These are phyloP conservation scores for Botrytis galanthina DNA, from an alignment of 2,329 filamentous ascomycete species.

Conservation along the genomic window DNA sequence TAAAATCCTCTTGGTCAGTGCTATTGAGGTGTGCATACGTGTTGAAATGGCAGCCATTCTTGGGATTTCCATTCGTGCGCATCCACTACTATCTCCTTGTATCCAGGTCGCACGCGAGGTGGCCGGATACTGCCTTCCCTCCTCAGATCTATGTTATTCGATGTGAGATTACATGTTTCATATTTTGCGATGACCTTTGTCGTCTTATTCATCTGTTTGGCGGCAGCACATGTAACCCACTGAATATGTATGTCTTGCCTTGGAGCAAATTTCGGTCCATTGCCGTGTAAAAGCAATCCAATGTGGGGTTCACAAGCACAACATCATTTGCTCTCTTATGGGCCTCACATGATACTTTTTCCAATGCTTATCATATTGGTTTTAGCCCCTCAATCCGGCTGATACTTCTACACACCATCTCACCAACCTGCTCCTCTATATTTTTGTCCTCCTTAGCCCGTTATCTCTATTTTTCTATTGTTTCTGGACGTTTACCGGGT, in stretches of 20 bases:
- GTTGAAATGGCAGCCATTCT: neutral
- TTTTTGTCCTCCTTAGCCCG: neutral
- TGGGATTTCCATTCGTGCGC: neutral
- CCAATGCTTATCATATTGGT: neutral
- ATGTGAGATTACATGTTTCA: neutral
- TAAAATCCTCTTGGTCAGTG: conserved; percentile 2
- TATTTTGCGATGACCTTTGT: neutral
- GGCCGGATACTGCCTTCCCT: neutral
- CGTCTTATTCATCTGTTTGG: neutral
- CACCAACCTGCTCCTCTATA: neutral
- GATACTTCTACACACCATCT: conserved; percentile 8
- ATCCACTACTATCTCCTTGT: neutral
- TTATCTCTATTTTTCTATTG: neutral
- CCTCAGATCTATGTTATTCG: neutral
- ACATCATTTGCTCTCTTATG: conserved; percentile 12
- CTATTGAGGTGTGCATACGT: conserved; percentile 1
- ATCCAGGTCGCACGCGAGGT: neutral
- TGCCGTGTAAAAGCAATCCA: neutral
- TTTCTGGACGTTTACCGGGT: neutral
- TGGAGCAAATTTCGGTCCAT: neutral
- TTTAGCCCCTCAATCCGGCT: neutral
- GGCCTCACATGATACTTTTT: neutral
- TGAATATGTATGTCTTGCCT: neutral
- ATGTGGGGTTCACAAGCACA: conserved; percentile 10
- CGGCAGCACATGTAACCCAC: neutral